Base-by-base conservation (phyloP, 495 filamentous ascomycete species). In the Penicillium atrosanguineum region DNA sequence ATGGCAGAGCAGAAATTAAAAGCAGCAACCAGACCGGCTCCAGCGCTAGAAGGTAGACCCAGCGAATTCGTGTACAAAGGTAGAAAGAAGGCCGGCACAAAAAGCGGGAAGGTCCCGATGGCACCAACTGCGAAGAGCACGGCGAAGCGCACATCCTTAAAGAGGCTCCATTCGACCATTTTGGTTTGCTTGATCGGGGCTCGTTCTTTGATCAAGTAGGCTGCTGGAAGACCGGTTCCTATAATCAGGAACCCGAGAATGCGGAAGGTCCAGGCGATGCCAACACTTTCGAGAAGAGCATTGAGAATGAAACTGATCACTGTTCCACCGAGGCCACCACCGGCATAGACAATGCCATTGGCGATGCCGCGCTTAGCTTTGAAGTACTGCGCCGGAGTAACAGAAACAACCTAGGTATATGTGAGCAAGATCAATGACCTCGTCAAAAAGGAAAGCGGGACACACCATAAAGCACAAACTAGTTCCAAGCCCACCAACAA, bases 51-150 rank as follows among this genome's bases (percentile, higher is more conserved):
- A 1, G 69, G 67, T 39, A 82, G 62, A 2, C 76, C 75, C 6
- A 80, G 54, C 0, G 76, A 77, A 21, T 71, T 53, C 25, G 71
- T 72, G 48, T 75, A 79, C 6, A 78, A 62, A 0, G 83, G 82
- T 1, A 85, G 61, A 60, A 83, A 84, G 64, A 82, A 84, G 0
- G 82, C 78, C 0, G 83, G 83, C 2, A 86, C 81, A 46, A 83
- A 77, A 8, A 85, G 72, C 0, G 82, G 77, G 58, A 86, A 86
- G 18, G 80, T 83, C 3, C 72, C 82, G n/a, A 85, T 78, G 3
- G 76, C 79, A 3, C 79, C 79, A 3, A 73, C 73, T 6, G 79
- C 44, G 53, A 84, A 84, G 26, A 86, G 65, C 0, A 76, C 65
- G 6, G 65, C 42, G 59, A 85, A 86, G 21, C 70, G 73, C 7